These are phyloP conservation scores for Sisymbrium irio DNA, from an alignment of 345 rosid genomes.

Conservation along the genomic window DNA sequence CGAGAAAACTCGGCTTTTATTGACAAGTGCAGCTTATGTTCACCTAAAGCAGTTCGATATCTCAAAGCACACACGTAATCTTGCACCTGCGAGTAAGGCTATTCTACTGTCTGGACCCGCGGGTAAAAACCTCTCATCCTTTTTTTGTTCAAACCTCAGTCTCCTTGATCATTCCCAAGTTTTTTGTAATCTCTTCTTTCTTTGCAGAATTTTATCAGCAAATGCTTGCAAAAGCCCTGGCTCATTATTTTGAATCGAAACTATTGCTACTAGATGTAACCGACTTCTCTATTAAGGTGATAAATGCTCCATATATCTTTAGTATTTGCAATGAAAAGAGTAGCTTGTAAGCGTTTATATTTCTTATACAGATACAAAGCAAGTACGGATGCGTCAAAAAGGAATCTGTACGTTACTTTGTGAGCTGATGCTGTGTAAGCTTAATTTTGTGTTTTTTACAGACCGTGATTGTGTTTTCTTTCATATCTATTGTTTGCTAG, in stretches of 20 bases:
- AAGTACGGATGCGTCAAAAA: constrained; percentile 74
- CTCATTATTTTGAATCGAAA: constrained; percentile 80
- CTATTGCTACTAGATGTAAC: constrained; percentile 71
- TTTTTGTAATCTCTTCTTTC: background rate
- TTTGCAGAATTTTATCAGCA: constrained; percentile 84
- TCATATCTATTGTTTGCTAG: constrained; percentile 41
- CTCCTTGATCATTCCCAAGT: background rate
- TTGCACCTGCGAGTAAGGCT: constrained; percentile 85
- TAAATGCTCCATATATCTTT: background rate
- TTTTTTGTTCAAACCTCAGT: background rate
- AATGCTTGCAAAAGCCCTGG: constrained; percentile 90
- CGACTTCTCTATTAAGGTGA: constrained; percentile 83
- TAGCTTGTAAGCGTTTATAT: constrained; percentile 6
- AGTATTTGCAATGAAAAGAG: background rate
- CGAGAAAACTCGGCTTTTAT: constrained; percentile 59
- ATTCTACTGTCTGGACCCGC: constrained; percentile 92
- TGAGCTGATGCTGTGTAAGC: background rate
- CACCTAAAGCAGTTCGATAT: constrained; percentile 79
- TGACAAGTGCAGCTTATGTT: constrained; percentile 88
- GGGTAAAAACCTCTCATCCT: constrained; percentile 46
- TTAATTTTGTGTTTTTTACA: background rate
- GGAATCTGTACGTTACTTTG: constrained; percentile 56
- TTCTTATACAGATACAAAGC: constrained; percentile 67
- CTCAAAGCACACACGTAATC: constrained; percentile 88
- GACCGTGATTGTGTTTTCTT: constrained; percentile 7